These are phyloP conservation scores for Caryopteris hybrid DNA, from an alignment of 305 asterid genomes.

Conservation along the genomic window DNA sequence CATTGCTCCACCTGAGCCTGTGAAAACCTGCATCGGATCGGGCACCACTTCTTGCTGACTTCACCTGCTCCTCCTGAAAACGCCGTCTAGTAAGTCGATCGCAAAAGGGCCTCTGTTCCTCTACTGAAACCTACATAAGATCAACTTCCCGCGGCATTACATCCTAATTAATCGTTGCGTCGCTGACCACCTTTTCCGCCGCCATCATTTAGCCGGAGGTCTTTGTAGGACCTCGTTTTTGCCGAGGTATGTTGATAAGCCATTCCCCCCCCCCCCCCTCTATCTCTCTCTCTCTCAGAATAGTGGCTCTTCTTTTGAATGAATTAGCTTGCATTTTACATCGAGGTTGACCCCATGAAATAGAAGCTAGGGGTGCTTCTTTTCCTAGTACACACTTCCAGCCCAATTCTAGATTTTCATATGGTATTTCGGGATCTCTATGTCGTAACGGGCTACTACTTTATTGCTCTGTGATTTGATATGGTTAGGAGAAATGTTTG, in stretches of 20 bases:
- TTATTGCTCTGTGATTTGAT: background rate
- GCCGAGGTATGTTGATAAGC: background rate
- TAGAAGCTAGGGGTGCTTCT: background rate
- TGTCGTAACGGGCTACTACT: background rate
- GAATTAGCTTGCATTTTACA: background rate
- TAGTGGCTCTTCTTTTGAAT: background rate
- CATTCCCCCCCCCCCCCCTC: background rate
- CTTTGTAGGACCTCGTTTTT: background rate
- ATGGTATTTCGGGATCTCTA: background rate
- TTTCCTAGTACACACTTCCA: background rate
- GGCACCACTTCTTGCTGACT: background rate
- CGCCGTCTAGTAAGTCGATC: background rate
- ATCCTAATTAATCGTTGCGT: background rate
- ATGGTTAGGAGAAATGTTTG: background rate
- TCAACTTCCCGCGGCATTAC: constrained; percentile 4
- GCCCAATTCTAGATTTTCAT: background rate
- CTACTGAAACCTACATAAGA: constrained; percentile 5
- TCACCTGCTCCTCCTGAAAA: background rate
- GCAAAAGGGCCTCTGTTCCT: background rate
- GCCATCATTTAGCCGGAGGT: background rate
- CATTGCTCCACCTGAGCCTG: no score
- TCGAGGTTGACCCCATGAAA: background rate
- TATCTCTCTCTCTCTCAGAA: background rate
- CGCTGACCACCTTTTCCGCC: no score
- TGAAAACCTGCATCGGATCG: constrained; percentile 14